Evolutionary conservation across 2,329 filamentous ascomycete genomes (phyloP).

Genomic region (Aspergillus fumigatiaffinis): DNA sequence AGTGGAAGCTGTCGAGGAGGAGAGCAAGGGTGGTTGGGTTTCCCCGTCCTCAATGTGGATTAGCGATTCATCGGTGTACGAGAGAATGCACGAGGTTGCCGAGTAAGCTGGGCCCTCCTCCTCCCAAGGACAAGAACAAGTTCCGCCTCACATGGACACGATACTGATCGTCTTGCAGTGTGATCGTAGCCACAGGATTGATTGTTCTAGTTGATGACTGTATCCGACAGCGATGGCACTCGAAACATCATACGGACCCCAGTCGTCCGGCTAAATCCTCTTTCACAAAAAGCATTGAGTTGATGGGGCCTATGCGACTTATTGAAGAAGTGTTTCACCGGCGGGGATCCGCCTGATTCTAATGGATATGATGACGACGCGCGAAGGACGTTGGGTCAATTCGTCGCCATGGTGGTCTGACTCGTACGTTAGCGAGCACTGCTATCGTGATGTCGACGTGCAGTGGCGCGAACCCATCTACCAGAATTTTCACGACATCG

Average conservation of each 20-base stretch:
- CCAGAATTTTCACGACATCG: neutral
- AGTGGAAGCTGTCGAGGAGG: conserved; percentile 67
- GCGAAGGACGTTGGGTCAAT: neutral
- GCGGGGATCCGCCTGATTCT: conserved; percentile 32
- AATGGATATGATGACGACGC: neutral
- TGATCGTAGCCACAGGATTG: conserved; percentile 85
- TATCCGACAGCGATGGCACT: conserved; percentile 74
- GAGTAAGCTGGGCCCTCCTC: conserved; percentile 60
- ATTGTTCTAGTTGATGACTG: conserved; percentile 85
- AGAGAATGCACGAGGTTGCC: conserved; percentile 71
- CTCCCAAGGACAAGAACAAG: conserved; percentile 3
- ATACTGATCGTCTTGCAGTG: conserved; percentile 47
- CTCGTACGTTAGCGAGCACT: neutral
- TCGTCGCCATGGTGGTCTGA: neutral
- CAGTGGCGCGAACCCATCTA: neutral
- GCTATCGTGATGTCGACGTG: neutral
- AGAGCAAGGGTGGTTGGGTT: conserved; percentile 79
- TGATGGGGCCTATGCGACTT: conserved; percentile 58
- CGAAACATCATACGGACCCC: conserved; percentile 50
- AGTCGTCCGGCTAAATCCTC: conserved; percentile 50
- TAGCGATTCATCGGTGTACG: conserved; percentile 66
- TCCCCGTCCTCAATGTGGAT: conserved; percentile 90
- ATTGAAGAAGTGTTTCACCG: conserved; percentile 63
- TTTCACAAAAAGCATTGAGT: conserved; percentile 57
- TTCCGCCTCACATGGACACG: conserved; percentile 7